Evolutionary conservation across 1,284 basidiomycete species (phyloP), one percentile per base, ranked within the genome.

Genomic region (Mycena sp.): DNA sequence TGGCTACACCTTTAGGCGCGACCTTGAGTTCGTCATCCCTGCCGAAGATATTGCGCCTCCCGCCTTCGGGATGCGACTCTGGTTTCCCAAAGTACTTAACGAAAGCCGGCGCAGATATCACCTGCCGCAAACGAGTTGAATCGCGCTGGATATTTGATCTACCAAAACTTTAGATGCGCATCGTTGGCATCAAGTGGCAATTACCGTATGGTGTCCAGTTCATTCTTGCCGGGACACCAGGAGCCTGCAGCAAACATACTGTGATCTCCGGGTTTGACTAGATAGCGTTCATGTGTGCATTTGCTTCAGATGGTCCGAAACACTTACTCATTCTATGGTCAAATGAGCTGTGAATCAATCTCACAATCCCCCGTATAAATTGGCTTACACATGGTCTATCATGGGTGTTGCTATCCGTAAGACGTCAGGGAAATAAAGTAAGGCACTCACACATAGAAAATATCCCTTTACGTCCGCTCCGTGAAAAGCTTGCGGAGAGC

Each of bases 1-100:
- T 96, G 58, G 87, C 86, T n/a, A 95, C 77, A 0, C 95, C 95
- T 73, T 96, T 96, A 1, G 94, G 94, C 11, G 94, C 93, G 3
- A 87, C 87, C 77, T 96, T 96, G 51, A 96, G 79, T 72, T 93
- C 89, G 70, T 94, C 94, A 4, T 93, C 91, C 61, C 77, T 75
- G 0, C 94, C 94, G 75, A 94, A 96, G 3, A 96, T 86, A 72
- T 85, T 95, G 72, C 86, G 85, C 52, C 87, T 78, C 59, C 80
- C 74, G 32, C 91, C 90, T 35, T 35, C 9, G 14, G 32, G 32
- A 35, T 35, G 32, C 1, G 88, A 87, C 46, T 80, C 81, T 1
- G 93, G 81, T 56, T 86, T 78, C 1, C 95, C 95, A 70, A 95
- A 96, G 67, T 86, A 80, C 40, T 83, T 76, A 14, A 90, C 88